Base-by-base conservation (phyloP, 139 green algal genomes). In the Nannochloris sp. region DNA sequence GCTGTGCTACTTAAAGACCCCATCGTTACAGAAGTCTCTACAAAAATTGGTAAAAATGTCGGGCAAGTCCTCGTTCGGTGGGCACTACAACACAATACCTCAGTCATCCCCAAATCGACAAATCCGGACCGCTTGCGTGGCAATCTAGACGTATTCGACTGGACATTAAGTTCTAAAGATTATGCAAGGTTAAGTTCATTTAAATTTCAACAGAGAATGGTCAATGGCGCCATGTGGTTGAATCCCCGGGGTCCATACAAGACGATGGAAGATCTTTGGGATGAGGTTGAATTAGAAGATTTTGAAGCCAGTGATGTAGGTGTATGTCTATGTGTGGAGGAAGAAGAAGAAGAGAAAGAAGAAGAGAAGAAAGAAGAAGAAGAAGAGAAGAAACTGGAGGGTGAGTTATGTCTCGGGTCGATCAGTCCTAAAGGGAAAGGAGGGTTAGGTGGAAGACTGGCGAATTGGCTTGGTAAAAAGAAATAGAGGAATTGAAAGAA, bases 51-150 rank as follows among this genome's bases (percentile, higher is more conserved):
- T 38, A 88, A 85, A 70, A 78, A 66, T 32, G 63, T 83, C 10
- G 90, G 71, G 15, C 85, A 97, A 83, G 74, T 97, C 10, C 61
- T 96, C 13, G 79, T 97, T 33, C 82, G 88, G 1, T 97, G 92
- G 92, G 87, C 70, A 24, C 13, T 97, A n/a, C 84, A 97, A 76
- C 80, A 83, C 23, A 88, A 88, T 48, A 93, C 81, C n/a, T 87
- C 72, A 24, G 81, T 95, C 46, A 86, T 98, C 68, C 86, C 92
- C 35, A 98, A 98, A 78, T 84, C 59, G 10, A 84, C 80, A 25
- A 86, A 87, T 24, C 55, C 77, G 4, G 65, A 75, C 0, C 85
- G 90, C 54, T 91, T 98, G 51, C 38, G 35, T 24, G 54, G 72
- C 23, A 96, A 97, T 77, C 60, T 97, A 54, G 80, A 95, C 39